Evolutionary conservation across 768 basidiomycete genomes (phyloP), one percentile per base, ranked within the genome.

Genomic region (Naematelia encephala): DNA sequence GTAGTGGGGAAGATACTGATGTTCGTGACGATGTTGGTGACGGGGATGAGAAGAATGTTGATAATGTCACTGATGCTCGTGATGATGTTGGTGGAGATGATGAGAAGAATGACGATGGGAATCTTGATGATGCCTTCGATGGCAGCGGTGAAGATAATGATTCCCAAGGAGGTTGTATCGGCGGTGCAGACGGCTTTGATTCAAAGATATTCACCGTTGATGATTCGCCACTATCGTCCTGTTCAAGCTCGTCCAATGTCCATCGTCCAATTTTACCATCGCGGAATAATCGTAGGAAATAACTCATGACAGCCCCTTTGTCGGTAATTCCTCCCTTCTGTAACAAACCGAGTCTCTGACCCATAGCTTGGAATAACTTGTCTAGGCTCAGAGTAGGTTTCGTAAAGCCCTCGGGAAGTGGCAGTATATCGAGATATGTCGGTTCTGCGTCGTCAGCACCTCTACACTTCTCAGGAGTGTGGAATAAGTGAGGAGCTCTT

Each of bases 251-350:
- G 54, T 79, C 77, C 52, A 78, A 45, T 22, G 75, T 78, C 67
- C 72, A 75, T 50, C 67, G 54, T 14, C 77, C 75, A 22, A 77
- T 58, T 50, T 70, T 77, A 22, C 80, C 81, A 19, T 79, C 77
- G 43, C 94, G 85, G 86, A 92, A 99, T 83, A 90, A 90, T 46
- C 84, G 81, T 43, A 98, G 83, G 69, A 97, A 87, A 81, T 87
- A 90, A 21, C 81, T 80, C 3, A 87, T 87, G 8, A 91, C 90
- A 22, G 89, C 84, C 3, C 82, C 75, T 3, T 82, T 71, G 78
- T 98, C 88, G 50, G 81, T 80, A 46, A 84, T 81, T 13, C 87
- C 90, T 4, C 92, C 91, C 61, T 86, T 84, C 63, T 82, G 80
- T 19, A 94, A 79, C 82, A 93, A 90, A n/a, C 88, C 85, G 73